Conservation (phyloP, 192 early-diverging fungal species). For the Coemansia sp. region DNA sequence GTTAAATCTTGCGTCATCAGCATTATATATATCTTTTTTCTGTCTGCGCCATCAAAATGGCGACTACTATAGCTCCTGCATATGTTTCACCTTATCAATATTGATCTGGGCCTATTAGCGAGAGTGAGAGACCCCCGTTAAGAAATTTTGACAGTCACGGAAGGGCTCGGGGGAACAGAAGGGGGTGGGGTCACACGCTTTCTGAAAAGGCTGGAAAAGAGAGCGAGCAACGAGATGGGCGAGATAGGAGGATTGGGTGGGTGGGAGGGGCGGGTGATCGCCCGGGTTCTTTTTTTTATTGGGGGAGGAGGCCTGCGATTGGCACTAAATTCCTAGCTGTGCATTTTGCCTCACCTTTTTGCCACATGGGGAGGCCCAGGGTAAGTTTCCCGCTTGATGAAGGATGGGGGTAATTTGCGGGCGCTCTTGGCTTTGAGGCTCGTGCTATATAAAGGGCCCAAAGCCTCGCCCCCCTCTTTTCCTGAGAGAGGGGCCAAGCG, state of each 20-base stretch:
- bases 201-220: neutral
- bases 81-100: neutral
- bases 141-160: neutral
- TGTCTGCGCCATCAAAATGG: neutral
- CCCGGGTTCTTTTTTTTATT: neutral
- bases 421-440: neutral
- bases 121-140: neutral
- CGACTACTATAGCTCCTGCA: neutral
- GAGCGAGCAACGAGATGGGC: neutral
- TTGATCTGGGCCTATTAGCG: neutral
- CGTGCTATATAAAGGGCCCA: neutral
- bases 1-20: neutral
- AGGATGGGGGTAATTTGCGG: neutral
- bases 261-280: slow-evolving; percentile 2
- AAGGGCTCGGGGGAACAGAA: slow-evolving; percentile 1
- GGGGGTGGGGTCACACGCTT: slow-evolving; percentile 2
- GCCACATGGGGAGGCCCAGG: neutral
- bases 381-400: neutral
- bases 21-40: neutral
- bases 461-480: neutral
- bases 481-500: slow-evolving; percentile 1
- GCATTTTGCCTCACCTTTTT: neutral
- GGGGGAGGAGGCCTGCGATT: neutral
- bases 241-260: neutral
- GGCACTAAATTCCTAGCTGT: neutral